These are phyloP conservation scores for Chondrus crispus DNA, from an alignment of 23 red algal species.

Conservation along the genomic window DNA sequence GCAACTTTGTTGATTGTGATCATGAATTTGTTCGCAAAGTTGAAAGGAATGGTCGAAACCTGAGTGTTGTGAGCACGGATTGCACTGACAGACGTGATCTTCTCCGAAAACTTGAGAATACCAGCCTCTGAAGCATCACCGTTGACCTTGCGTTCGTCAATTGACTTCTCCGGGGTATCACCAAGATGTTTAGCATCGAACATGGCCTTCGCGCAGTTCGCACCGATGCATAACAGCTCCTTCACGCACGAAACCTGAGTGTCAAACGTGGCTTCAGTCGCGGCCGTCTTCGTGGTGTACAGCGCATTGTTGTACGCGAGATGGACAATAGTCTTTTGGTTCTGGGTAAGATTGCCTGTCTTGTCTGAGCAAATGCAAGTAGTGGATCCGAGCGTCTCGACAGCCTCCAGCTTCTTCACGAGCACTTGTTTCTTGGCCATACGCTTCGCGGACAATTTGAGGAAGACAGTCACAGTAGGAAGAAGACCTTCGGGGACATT, in stretches of 20 bases:
- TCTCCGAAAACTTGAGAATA: constrained; percentile 93
- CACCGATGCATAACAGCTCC: constrained; percentile 62
- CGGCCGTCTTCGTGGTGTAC: constrained; percentile 68
- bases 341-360: constrained; percentile 94
- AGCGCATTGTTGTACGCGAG: constrained; percentile 64
- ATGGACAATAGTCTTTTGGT: constrained; percentile 93
- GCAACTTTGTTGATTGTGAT: constrained; percentile 80
- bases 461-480: constrained; percentile 77
- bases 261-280: constrained; percentile 74
- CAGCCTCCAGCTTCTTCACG: constrained; percentile 79
- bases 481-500: constrained; percentile 90
- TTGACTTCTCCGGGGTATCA: constrained; percentile 68
- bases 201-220: constrained; percentile 71
- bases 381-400: constrained; percentile 93
- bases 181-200: constrained; percentile 76
- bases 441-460: constrained; percentile 77
- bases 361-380: constrained; percentile 93
- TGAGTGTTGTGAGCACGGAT: constrained; percentile 57
- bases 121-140: constrained; percentile 99
- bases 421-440: constrained; percentile 92
- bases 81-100: constrained; percentile 55
- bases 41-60: constrained; percentile 78
- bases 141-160: constrained; percentile 88
- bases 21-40: constrained; percentile 94
- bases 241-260: constrained; percentile 64